These are phyloP conservation scores for Polyplosphaeria fusca DNA, from an alignment of 495 filamentous ascomycete genomes.

Conservation along the genomic window DNA sequence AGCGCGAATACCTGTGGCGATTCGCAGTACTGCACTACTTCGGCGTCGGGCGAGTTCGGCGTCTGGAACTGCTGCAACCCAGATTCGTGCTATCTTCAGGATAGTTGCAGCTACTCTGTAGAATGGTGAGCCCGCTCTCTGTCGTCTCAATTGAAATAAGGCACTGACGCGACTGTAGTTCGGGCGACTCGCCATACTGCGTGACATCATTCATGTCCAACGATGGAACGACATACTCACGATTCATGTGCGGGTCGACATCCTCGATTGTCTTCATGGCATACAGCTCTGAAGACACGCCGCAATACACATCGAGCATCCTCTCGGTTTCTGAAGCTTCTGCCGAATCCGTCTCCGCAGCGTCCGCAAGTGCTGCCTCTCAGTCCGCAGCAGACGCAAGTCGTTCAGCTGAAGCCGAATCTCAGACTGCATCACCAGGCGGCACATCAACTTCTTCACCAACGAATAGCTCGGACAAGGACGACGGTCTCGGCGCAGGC, in stretches of 20 bases:
- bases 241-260: slow-evolving; percentile 13
- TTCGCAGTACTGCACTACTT: slow-evolving; percentile 2
- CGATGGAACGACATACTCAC: slow-evolving; percentile 5
- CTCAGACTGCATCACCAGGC: background rate
- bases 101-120: background rate
- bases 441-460: background rate
- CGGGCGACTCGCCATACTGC: slow-evolving; percentile 2
- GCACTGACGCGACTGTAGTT: background rate
- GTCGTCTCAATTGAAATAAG: background rate
- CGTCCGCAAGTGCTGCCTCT: background rate
- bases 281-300: slow-evolving; percentile 1
- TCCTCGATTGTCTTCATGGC: slow-evolving; percentile 6
- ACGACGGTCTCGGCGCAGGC: background rate
- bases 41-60: background rate
- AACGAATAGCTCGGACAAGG: background rate
- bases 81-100: background rate
- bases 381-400: background rate
- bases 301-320: slow-evolving; percentile 3
- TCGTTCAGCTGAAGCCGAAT: background rate
- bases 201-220: slow-evolving; percentile 10
- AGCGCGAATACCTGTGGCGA: slow-evolving; percentile 1
- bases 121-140: slow-evolving; percentile 1
- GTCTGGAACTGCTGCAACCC: slow-evolving; percentile 17
- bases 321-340: background rate
- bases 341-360: slow-evolving; percentile 3